phyloP scores from a whole-genome alignment of 176 grass and related monocot species.

The Paspalum notatum region DNA sequence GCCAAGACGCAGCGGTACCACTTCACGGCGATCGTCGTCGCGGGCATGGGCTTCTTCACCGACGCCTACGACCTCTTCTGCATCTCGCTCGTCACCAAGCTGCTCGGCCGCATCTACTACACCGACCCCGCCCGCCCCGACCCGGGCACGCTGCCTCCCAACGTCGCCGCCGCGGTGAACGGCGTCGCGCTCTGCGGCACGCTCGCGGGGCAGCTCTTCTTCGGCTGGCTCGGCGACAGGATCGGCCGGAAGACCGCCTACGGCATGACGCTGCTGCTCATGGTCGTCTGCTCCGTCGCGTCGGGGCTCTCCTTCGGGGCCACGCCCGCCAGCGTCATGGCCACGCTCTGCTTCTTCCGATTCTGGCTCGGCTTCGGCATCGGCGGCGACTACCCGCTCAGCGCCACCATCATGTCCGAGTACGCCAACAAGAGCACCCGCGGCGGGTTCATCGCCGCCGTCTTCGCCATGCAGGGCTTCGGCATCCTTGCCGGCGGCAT shows the following conservation, averaged over 20 bases:
- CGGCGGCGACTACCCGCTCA: conserved; percentile 60
- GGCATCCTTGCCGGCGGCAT: conserved; percentile 71
- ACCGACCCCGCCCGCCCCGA: conserved; percentile 17
- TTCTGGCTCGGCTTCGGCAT: conserved; percentile 71
- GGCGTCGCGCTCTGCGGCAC: conserved; percentile 69
- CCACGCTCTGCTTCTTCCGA: conserved; percentile 62
- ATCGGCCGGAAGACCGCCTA: conserved; percentile 71
- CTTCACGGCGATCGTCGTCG: conserved; percentile 65
- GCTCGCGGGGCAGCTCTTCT: conserved; percentile 66
- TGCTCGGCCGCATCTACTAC: conserved; percentile 75
- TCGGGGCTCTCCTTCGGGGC: conserved; percentile 35
- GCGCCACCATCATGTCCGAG: conserved; percentile 83
- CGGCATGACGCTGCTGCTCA: conserved; percentile 59
- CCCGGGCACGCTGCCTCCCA: conserved; percentile 61
- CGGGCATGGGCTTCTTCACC: conserved; percentile 83
- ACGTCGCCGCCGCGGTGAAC: conserved; percentile 60
- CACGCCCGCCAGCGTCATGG: conserved; percentile 58
- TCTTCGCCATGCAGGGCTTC: conserved; percentile 94
- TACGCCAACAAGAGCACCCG: conserved; percentile 83
- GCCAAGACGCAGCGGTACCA: conserved; percentile 73
- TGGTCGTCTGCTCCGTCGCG: conserved; percentile 45
- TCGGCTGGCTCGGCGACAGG: conserved; percentile 80
- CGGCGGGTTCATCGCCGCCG: conserved; percentile 76
- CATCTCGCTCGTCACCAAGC: conserved; percentile 64
- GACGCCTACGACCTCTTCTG: conserved; percentile 74